Evolutionary conservation across 2,329 filamentous ascomycete genomes (phyloP).

Genomic region (Catunica adiposa): DNA sequence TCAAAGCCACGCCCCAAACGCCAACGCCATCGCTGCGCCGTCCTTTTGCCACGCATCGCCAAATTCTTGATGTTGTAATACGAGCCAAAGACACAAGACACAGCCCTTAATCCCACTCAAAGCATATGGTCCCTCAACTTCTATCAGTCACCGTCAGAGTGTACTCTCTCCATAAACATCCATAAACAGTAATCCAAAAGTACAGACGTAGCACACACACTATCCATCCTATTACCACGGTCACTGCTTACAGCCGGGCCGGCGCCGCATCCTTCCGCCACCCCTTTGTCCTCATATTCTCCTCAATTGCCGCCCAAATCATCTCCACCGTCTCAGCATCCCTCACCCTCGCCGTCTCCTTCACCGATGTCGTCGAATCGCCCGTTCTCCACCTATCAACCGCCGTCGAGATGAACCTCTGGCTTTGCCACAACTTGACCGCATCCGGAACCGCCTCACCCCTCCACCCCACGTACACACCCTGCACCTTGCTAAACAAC

Average conservation of each 20-base stretch:
- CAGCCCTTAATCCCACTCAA: background rate
- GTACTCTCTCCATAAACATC: too few relatives aligned
- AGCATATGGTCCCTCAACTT: too few relatives aligned
- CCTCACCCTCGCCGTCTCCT: conserved; percentile 50
- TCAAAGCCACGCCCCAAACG: background rate
- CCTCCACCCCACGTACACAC: conserved; percentile 81
- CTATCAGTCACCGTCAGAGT: too few relatives aligned
- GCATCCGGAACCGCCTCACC: conserved; percentile 64
- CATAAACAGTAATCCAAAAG: too few relatives aligned
- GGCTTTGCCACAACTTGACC: conserved; percentile 67
- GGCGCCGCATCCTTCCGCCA: conserved; percentile 62
- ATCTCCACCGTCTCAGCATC: conserved; percentile 86
- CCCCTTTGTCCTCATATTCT: conserved; percentile 68
- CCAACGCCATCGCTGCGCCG: background rate
- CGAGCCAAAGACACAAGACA: background rate
- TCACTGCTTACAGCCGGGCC: conserved; percentile 27
- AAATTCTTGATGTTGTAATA: too few relatives aligned
- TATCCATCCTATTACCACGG: too few relatives aligned
- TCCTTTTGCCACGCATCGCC: too few relatives aligned
- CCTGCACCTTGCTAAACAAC: conserved; percentile 74
- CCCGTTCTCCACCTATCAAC: conserved; percentile 67
- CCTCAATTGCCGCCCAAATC: conserved; percentile 82
- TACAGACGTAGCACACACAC: too few relatives aligned
- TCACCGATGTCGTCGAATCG: conserved; percentile 20
- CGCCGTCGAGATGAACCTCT: conserved; percentile 54